phyloP scores from a whole-genome alignment of 2,329 filamentous ascomycete genomes.

The Achaetomium macrosporum region DNA sequence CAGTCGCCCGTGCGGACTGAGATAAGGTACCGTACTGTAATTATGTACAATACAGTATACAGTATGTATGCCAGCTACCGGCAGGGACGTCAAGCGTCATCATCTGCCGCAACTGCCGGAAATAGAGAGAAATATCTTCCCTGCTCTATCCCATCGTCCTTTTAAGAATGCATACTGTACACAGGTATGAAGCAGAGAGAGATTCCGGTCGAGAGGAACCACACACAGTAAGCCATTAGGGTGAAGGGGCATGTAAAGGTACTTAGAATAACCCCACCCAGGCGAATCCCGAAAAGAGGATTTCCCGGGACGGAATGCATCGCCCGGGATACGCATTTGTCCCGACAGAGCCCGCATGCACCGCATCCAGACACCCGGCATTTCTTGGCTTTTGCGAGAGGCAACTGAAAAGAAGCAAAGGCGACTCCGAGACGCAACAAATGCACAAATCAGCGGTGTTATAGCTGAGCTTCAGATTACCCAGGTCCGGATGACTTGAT shows the following conservation, averaged over 20 bases:
- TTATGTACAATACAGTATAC: too few species aligned
- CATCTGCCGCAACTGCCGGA: too few species aligned
- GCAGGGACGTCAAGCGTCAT: too few species aligned
- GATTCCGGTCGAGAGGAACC: conserved; percentile 1
- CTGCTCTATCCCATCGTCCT: too few species aligned
- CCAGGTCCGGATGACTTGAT: conserved; percentile 10
- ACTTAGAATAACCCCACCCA: not conserved
- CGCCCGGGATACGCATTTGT: conserved; percentile 13
- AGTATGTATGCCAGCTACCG: too few species aligned
- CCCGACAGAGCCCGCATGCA: conserved; percentile 11
- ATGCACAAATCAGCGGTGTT: too few species aligned
- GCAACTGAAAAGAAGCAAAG: not conserved
- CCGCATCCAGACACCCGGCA: conserved; percentile 15
- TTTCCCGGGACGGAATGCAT: conserved; percentile 20
- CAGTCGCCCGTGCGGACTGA: not conserved
- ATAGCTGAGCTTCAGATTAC: too few species aligned
- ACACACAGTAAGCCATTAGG: too few species aligned
- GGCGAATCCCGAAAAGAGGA: conserved; percentile 16
- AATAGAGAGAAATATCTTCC: too few species aligned
- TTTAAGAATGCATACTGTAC: too few species aligned
- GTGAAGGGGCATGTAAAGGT: not conserved
- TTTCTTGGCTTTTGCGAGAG: conserved; percentile 14
- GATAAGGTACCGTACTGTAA: too few species aligned
- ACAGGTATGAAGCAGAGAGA: not conserved
- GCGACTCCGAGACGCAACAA: too few species aligned